Percentiles rank a stretch among this genome's conserved stretches.
phyloP scores from a whole-genome alignment of 2,329 filamentous ascomycete genomes.

The Nemania diffusa region DNA sequence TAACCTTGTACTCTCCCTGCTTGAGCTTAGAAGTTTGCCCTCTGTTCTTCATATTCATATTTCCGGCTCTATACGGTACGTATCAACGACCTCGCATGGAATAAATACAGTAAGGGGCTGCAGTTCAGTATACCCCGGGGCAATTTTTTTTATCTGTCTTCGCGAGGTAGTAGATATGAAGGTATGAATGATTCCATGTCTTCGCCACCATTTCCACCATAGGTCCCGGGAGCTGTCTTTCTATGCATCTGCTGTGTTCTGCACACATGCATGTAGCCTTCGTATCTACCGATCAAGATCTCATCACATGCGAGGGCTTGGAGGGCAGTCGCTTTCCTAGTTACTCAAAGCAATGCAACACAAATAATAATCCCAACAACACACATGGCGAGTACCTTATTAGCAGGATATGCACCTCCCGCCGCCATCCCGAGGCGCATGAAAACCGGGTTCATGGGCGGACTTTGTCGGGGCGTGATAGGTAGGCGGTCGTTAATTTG shows the following conservation, averaged over 20 bases:
- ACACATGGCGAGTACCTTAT: neutral
- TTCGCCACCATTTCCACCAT: neutral
- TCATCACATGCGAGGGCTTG: too few species aligned
- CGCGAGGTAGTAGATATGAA: neutral
- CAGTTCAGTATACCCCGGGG: neutral
- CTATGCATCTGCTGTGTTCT: neutral
- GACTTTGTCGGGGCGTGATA: neutral
- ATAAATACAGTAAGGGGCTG: neutral
- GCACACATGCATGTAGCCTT: neutral
- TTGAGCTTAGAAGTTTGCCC: neutral
- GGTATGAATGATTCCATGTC: neutral
- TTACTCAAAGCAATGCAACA: neutral
- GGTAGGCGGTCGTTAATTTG: neutral
- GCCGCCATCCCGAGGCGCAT: neutral
- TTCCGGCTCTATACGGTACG: neutral
- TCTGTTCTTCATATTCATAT: neutral
- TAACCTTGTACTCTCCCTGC: neutral
- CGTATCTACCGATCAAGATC: neutral
- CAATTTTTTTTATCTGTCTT: neutral
- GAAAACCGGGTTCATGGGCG: neutral
- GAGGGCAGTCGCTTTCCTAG: neutral
- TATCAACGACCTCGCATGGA: neutral
- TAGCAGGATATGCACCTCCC: neutral
- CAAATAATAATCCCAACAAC: neutral
- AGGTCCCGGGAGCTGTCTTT: neutral